These are phyloP conservation scores for Sambucus nigra DNA, from an alignment of 129 eudicot genomes.

Conservation along the genomic window DNA sequence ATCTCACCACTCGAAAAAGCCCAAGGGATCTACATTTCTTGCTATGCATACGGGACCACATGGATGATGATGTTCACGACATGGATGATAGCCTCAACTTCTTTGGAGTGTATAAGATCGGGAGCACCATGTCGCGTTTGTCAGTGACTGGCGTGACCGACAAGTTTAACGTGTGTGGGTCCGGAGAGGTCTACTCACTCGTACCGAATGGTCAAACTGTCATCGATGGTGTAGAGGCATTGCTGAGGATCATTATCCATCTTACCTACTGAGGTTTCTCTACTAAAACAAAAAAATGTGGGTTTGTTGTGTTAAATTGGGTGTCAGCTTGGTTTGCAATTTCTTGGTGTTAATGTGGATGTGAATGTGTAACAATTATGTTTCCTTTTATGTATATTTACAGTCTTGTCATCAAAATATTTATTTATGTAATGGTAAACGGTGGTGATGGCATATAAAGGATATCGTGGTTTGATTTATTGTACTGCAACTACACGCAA, in stretches of 20 bases:
- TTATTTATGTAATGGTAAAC: too few relatives aligned
- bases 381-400: not conserved
- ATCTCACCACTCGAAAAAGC: conserved; percentile 69
- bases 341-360: conserved; percentile 9
- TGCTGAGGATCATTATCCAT: conserved; percentile 73
- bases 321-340: conserved; percentile 17
- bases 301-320: conserved; percentile 19
- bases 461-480: too few relatives aligned
- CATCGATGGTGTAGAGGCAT: conserved; percentile 73
- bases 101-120: conserved; percentile 81
- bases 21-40: conserved; percentile 81
- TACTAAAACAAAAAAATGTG: conserved; percentile 9
- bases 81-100: conserved; percentile 81
- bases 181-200: conserved; percentile 81
- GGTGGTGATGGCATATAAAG: too few relatives aligned
- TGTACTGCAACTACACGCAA: too few relatives aligned
- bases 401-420: too few relatives aligned
- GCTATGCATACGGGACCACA: conserved; percentile 72
- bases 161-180: conserved; percentile 84
- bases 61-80: conserved; percentile 97
- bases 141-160: conserved; percentile 94
- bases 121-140: conserved; percentile 70
- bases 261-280: conserved; percentile 41
- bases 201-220: conserved; percentile 83
- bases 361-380: conserved; percentile 4